Conservation (phyloP, 305 asterid genomes). For the Fraxinus sp. region DNA sequence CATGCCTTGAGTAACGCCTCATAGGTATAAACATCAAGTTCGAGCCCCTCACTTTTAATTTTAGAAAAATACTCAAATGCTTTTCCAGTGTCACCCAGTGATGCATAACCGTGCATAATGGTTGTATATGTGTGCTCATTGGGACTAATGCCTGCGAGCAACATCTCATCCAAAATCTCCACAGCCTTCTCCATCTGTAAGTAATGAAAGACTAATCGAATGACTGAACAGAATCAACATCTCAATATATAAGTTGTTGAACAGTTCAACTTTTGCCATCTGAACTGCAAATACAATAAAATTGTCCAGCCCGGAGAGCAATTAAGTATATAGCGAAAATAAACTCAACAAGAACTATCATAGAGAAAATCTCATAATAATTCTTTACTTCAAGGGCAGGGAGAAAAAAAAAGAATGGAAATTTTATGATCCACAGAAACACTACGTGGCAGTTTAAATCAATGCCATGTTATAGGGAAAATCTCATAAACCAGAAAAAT, state of each 20-base stretch:
- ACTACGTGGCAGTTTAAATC: neutral
- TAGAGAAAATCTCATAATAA: neutral
- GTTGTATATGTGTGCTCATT: constrained; percentile 89
- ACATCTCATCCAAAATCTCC: constrained; percentile 74
- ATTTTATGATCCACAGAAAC: neutral
- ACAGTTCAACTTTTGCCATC: neutral
- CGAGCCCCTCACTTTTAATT: constrained; percentile 76
- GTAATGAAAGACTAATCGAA: constrained; percentile 10
- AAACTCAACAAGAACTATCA: neutral
- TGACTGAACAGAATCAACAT: neutral
- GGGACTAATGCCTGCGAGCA: constrained; percentile 75
- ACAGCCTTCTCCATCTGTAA: constrained; percentile 87
- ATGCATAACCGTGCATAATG: constrained; percentile 95
- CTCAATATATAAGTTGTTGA: neutral
- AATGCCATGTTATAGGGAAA: neutral
- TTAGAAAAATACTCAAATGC: constrained; percentile 86
- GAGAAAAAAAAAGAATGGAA: neutral
- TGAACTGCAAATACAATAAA: constrained; percentile 3
- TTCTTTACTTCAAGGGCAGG: neutral
- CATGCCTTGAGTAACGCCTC: constrained; percentile 99
- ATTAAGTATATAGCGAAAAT: neutral
- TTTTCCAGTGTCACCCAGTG: constrained; percentile 90
- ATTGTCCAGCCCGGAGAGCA: neutral
- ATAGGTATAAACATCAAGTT: constrained; percentile 77
- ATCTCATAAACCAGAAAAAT: neutral